Conservation (phyloP, 768 basidiomycete genomes). For the Psilocybe cubensis region DNA sequence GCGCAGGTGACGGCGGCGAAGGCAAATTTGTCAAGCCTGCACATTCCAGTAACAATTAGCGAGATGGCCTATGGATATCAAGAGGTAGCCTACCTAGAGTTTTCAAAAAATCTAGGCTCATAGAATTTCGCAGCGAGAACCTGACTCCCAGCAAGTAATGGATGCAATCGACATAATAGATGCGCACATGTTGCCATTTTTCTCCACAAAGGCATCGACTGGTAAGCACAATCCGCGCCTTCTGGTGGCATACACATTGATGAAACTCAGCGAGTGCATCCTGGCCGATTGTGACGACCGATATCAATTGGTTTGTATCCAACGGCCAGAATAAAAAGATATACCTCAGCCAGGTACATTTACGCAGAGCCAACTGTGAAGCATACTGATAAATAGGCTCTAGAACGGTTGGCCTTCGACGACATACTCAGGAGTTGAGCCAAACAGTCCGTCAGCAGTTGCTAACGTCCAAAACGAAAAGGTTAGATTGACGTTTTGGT, state of each 20-base stretch:
- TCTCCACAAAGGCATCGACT: conserved; percentile 56
- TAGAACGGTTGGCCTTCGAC: conserved; percentile 82
- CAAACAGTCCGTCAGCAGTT: conserved; percentile 65
- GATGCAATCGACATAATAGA: conserved; percentile 66
- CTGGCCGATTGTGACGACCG: conserved; percentile 63
- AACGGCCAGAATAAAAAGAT: conserved; percentile 74
- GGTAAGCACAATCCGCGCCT: conserved; percentile 34
- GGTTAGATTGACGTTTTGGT: conserved; percentile 36
- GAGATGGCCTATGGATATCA: conserved; percentile 67
- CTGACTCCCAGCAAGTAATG: conserved; percentile 59
- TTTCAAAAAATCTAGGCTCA: background rate
- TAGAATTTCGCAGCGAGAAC: conserved; percentile 36
- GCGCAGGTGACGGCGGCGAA: conserved; percentile 54
- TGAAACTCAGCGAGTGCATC: conserved; percentile 48
- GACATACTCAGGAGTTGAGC: conserved; percentile 61
- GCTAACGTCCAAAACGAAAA: conserved; percentile 65
- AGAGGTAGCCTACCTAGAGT: conserved; percentile 28
- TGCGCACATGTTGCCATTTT: conserved; percentile 75
- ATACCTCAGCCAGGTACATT: conserved; percentile 66
- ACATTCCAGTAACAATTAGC: conserved; percentile 73
- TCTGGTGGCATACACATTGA: background rate
- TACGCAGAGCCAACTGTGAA: background rate
- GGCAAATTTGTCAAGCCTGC: conserved; percentile 47
- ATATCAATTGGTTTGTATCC: conserved; percentile 71
- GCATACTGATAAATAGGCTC: background rate